Evolutionary conservation across 2,329 filamentous ascomycete species (phyloP), one percentile per base, ranked within the genome.

Genomic region (Alternaria brassicicola): DNA sequence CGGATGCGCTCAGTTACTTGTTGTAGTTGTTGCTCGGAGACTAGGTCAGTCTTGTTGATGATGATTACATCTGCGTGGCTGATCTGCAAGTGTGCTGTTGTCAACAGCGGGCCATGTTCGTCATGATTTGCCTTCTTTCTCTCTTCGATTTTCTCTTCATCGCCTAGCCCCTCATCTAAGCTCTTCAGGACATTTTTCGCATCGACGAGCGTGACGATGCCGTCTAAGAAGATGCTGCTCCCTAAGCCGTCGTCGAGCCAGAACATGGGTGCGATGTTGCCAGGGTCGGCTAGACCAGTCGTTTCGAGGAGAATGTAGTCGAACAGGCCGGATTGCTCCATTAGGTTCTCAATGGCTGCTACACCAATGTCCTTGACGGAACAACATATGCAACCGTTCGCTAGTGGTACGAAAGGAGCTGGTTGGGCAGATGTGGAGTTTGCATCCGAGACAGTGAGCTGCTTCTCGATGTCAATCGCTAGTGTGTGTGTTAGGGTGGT

Each of bases 281-380:
- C 95, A 0, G 95, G 95, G 72, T 99, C 94, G 4, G 95, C 95
- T 6, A 99, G 84, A 0, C 95, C 95, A 0, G 95, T 98, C 0
- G 95, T 99, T 77, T 99, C 95, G 1, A 99, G 87, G 2, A 99
- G 85, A 65, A 99, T 98, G 79, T 98, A 99, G 80, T 99, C 95
- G 73, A 99, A 99, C 4, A 89, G 89, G 48, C 94, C 94, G 64
- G 91, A 92, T 71, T 93, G 92, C 64, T 93, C 91, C 92, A 99
- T 98, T 3, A 99, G 82, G 1, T 92, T 92, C 80, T 99, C 95
- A 53, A 99, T 96, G 33, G 95, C 95, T 66, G 92, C 92, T 35
- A 99, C 94, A 12, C 95, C 95, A 0, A 90, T 88, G 76, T 99
- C 95, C 88, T 97, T 99, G 69, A 98, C 93, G 3, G 93, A 96